Evolutionary conservation across 805 yeast genomes (phyloP).

Genomic region (Candida vartiovaarae): DNA sequence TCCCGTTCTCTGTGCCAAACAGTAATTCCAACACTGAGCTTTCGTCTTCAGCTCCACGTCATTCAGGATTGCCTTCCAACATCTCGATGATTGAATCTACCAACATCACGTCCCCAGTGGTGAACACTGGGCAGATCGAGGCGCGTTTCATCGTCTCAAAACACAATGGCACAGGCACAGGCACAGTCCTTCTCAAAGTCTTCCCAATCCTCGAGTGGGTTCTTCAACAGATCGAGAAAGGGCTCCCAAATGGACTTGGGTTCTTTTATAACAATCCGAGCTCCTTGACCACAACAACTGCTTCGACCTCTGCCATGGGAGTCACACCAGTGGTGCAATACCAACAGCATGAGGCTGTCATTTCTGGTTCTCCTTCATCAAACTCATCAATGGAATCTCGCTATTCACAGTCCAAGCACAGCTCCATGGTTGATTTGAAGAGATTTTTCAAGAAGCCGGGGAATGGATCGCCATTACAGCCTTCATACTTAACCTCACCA

Average conservation of each 20-base stretch:
- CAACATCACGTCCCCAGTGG: conserved; percentile 65
- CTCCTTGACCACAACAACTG: conserved; percentile 1
- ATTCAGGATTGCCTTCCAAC: conserved; percentile 33
- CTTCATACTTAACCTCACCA: conserved; percentile 5
- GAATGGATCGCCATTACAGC: conserved; percentile 14
- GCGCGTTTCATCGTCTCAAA: conserved; percentile 80
- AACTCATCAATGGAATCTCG: conserved; percentile 20
- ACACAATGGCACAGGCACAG: conserved; percentile 40
- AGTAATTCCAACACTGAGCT: conserved; percentile 20
- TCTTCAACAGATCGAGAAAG: conserved; percentile 40
- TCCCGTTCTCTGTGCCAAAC: conserved; percentile 21
- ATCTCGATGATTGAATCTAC: conserved; percentile 43
- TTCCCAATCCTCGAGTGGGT: conserved; percentile 29
- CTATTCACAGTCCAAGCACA: conserved; percentile 42
- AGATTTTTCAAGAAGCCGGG: conserved; percentile 53
- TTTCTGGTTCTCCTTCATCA: conserved; percentile 23
- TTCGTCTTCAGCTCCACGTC: conserved; percentile 27
- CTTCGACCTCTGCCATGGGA: not conserved
- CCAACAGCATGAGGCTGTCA: conserved; percentile 3
- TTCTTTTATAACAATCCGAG: conserved; percentile 20
- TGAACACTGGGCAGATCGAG: conserved; percentile 57
- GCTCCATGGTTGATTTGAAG: conserved; percentile 73
- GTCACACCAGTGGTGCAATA: not conserved
- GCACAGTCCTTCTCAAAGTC: conserved; percentile 18
- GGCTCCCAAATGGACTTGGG: conserved; percentile 26